These are phyloP conservation scores for Patellifolia procumbens DNA, from an alignment of 179 eudicot species.

Conservation along the genomic window DNA sequence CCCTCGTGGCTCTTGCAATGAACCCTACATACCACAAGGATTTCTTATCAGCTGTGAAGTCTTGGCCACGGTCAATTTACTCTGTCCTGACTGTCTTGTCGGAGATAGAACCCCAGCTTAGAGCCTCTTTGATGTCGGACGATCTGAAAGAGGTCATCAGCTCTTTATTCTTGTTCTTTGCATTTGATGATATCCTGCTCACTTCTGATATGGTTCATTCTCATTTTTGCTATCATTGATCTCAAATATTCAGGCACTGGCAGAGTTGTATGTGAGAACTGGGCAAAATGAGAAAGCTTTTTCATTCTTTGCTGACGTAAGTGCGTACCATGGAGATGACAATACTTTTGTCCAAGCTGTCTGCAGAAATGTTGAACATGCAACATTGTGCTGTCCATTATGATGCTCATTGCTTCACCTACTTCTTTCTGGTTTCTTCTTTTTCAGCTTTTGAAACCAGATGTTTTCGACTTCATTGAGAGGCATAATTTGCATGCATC, in stretches of 20 bases:
- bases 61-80: slow-evolving; percentile 86
- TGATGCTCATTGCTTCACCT: background rate
- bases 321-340: slow-evolving; percentile 22
- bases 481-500: slow-evolving; percentile 81
- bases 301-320: slow-evolving; percentile 91
- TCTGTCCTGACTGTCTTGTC: slow-evolving; percentile 76
- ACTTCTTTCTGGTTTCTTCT: slow-evolving; percentile 11
- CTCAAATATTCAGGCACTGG: slow-evolving; percentile 62
- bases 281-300: slow-evolving; percentile 88
- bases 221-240: slow-evolving; percentile 12
- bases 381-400: slow-evolving; percentile 13
- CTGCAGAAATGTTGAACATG: slow-evolving; percentile 9
- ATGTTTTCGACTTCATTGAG: slow-evolving; percentile 90
- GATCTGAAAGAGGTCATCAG: slow-evolving; percentile 74
- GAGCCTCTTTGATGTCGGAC: slow-evolving; percentile 75
- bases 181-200: slow-evolving; percentile 12
- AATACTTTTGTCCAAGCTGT: background rate
- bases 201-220: slow-evolving; percentile 19
- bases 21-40: slow-evolving; percentile 88
- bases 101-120: slow-evolving; percentile 87
- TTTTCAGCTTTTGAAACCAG: slow-evolving; percentile 86
- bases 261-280: slow-evolving; percentile 84
- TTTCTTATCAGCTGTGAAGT: slow-evolving; percentile 76
- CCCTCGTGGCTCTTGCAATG: slow-evolving; percentile 76
- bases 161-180: slow-evolving; percentile 2